Evolutionary conservation across 2,329 filamentous ascomycete species (phyloP).

Genomic region (Leptographium flavum): DNA sequence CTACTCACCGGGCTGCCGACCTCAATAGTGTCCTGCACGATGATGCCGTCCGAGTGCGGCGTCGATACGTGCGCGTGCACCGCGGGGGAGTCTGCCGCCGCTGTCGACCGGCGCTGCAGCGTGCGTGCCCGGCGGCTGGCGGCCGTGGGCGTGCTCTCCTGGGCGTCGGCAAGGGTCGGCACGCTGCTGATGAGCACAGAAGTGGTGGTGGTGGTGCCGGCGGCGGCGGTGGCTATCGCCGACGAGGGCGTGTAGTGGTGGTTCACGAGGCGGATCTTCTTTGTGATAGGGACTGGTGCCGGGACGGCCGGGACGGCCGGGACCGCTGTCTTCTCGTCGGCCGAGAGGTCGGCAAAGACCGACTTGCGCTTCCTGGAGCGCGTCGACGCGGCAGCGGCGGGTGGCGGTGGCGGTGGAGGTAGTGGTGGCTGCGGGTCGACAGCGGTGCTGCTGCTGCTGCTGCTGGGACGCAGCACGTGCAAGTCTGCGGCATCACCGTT

Average conservation of each 20-base stretch:
- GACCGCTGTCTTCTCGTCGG: slow-evolving; percentile 19
- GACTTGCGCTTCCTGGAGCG: slow-evolving; percentile 20
- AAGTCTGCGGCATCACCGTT: slow-evolving; percentile 25
- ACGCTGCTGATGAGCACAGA: neutral
- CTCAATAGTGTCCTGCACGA: slow-evolving; percentile 44
- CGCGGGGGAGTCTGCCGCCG: neutral
- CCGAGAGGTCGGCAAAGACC: slow-evolving; percentile 10
- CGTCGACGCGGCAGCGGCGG: neutral
- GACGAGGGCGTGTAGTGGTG: neutral
- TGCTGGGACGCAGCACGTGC: slow-evolving; percentile 8
- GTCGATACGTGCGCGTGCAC: neutral
- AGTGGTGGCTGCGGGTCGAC: slow-evolving; percentile 22
- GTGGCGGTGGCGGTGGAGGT: neutral
- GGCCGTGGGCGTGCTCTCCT: neutral
- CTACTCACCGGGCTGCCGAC: slow-evolving; percentile 26
- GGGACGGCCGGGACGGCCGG: neutral
- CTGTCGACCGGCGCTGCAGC: neutral
- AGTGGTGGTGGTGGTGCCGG: neutral
- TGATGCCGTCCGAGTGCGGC: slow-evolving; percentile 26
- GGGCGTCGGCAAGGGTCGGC: neutral
- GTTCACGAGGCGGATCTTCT: slow-evolving; percentile 21
- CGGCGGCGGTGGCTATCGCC: neutral
- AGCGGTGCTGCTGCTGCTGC: slow-evolving; percentile 10
- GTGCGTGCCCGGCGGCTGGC: neutral
- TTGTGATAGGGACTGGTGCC: no score